Evolutionary conservation across 495 filamentous ascomycete genomes (phyloP), one percentile per base, ranked within the genome.

Genomic region (Parmelia sp.): DNA sequence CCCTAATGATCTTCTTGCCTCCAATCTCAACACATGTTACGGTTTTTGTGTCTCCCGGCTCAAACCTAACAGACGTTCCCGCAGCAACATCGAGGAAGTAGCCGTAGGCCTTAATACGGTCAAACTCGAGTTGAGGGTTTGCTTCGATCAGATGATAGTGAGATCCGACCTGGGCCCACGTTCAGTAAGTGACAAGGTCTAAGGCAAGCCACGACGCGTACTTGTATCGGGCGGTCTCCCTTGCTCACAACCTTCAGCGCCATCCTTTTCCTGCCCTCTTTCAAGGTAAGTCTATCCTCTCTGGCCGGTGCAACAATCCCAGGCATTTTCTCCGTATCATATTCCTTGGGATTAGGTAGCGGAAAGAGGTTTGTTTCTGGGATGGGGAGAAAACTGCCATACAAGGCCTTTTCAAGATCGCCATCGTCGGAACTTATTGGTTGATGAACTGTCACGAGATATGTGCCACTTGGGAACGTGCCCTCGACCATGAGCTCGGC

Each of bases 131-230:
- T 74, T 88, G 84, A 27, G 92, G 90, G 72, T 98, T 98, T 27
- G 86, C 88, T 79, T 98, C 94, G 70, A 96, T 84, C 74, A 98
- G 91, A 76, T 97, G 92, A 75, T 97, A 98, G 74, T 98, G 94
- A 63, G 90, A 96, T 25, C 94, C 94, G 66, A 92, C 81, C 85
- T 89, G 44, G 14, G n/a, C 51, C 40, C 60, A 49, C 25, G 42
- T 39, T 36, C 33, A 45, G 31, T 19, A 27, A 57, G n/a, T 25
- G 17, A 51, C n/a, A 35, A n/a, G 5, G 25, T 58, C 4, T 21
- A 58, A 36, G 7, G 36, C 25, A 2, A 12, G 36, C n/a, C 15
- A 36, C 36, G 25, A 35, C 39, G 67, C 73, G 35, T 64, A 92
- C 88, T 83, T 96, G 92, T 66, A 97, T 88, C 17, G 94, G 93